Conservation (phyloP, 768 basidiomycete species). For the Pleurotus tuber-regium region DNA sequence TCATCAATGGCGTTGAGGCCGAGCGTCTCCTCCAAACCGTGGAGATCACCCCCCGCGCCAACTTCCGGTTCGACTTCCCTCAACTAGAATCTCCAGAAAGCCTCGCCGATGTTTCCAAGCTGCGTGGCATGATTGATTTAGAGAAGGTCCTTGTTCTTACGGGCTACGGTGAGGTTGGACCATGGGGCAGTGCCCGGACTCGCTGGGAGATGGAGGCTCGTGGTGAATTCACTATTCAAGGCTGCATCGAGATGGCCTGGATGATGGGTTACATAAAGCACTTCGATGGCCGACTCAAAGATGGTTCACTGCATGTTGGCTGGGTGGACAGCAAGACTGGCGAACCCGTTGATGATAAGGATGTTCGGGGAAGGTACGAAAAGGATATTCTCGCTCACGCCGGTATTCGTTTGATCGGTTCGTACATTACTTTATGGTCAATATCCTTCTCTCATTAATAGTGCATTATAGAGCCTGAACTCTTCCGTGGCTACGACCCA, state of each 20-base stretch:
- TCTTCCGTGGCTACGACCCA: conserved; percentile 97
- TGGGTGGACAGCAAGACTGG: conserved; percentile 95
- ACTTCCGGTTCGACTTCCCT: conserved; percentile 97
- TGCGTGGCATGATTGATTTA: conserved; percentile 88
- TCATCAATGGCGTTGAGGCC: conserved; percentile 84
- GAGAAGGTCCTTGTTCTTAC: conserved; percentile 96
- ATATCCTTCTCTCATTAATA: conserved; percentile 15
- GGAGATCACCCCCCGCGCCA: conserved; percentile 92
- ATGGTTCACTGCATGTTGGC: conserved; percentile 90
- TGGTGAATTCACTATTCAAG: conserved; percentile 96
- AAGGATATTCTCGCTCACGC: conserved; percentile 89
- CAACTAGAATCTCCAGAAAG: conserved; percentile 68
- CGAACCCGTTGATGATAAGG: conserved; percentile 97
- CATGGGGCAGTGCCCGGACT: conserved; percentile 97
- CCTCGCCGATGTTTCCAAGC: conserved; percentile 69
- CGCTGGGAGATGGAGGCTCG: conserved; percentile 99
- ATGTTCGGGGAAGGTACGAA: conserved; percentile 91
- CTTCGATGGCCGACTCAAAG: conserved; percentile 95
- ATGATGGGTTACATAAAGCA: conserved; percentile 99
- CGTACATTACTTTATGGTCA: conserved; percentile 21
- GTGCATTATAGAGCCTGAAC: conserved; percentile 75
- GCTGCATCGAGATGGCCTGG: conserved; percentile 99
- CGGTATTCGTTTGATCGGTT: conserved; percentile 93
- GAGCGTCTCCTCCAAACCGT: conserved; percentile 92
- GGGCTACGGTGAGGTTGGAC: conserved; percentile 96